phyloP scores from a whole-genome alignment of 73 alveolate genomes.

The Uronychia setigera region DNA sequence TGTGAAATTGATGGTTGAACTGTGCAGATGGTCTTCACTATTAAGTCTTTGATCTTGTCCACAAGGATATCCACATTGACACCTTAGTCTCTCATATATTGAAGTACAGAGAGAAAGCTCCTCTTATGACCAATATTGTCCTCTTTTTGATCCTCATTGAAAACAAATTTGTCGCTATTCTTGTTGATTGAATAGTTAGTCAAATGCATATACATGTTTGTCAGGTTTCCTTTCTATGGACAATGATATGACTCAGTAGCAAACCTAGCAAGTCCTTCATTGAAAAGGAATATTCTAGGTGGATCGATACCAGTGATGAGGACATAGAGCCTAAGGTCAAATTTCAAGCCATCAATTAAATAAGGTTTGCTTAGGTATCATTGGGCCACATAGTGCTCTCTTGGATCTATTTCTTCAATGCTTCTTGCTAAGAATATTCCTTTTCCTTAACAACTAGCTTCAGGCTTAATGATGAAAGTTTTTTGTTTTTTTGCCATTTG shows the following conservation, averaged over 20 bases:
- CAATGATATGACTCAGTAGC: slow-evolving; percentile 93
- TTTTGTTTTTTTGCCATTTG: slow-evolving; percentile 11
- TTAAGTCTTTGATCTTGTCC: slow-evolving; percentile 57
- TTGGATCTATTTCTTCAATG: slow-evolving; percentile 68
- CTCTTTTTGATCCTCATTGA: slow-evolving; percentile 51
- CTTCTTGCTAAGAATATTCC: slow-evolving; percentile 82
- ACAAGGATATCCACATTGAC: slow-evolving; percentile 36
- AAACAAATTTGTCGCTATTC: slow-evolving; percentile 3
- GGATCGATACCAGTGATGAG: slow-evolving; percentile 95
- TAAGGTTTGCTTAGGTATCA: slow-evolving; percentile 94
- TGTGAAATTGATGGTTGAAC: slow-evolving; percentile 58
- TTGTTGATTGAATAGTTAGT: slow-evolving; percentile 59
- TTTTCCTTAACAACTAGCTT: slow-evolving; percentile 87
- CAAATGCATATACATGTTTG: slow-evolving; percentile 53
- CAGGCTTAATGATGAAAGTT: slow-evolving; percentile 84
- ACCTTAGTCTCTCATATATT: slow-evolving; percentile 44
- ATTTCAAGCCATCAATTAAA: slow-evolving; percentile 88
- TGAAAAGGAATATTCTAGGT: slow-evolving; percentile 85
- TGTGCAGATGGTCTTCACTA: slow-evolving; percentile 54
- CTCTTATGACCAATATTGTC: slow-evolving; percentile 72
- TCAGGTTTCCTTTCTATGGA: slow-evolving; percentile 73
- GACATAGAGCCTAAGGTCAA: slow-evolving; percentile 95
- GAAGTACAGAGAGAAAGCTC: slow-evolving; percentile 40
- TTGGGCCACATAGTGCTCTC: slow-evolving; percentile 85
- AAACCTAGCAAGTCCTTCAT: slow-evolving; percentile 95